Base-by-base conservation (phyloP, 805 yeast species). In the Ogataea angusta region DNA sequence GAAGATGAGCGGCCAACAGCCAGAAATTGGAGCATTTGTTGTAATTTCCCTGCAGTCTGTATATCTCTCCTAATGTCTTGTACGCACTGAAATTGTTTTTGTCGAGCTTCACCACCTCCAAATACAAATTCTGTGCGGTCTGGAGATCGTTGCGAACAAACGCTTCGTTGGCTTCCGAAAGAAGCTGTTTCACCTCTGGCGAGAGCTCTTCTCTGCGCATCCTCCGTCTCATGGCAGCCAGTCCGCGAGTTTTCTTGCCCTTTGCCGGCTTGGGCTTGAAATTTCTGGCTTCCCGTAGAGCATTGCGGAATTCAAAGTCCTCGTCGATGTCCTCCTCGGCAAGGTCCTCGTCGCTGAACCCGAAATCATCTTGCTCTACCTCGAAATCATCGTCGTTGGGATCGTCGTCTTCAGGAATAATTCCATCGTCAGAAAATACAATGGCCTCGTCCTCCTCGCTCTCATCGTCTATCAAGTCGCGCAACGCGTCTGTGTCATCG, bases 41-140 rank as follows among this genome's bases (percentile, higher is more conserved):
- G 36, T 74, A 62, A 33, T 79, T 69, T 1, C 88, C 90, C 45
- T 79, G 82, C 38, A 75, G 67, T 41, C 78, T 72, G 49, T 85
- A 82, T 34, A 91, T 85, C 54, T 86, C 95, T 34, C 96, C 97
- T 32, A 89, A 64, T 0, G 95, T 85, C 53, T 85, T 82, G 68
- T 90, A 90, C 0, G 96, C 96, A 32, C 85, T 78, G 59, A 78
- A 82, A 57, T 85, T 84, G 49, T 76, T 76, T 10, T 86, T 82
- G 56, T 89, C 96, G 39, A 80, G 70, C 51, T 81, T 79, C 45
- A 91, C 80, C 10, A 88, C 95, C 46, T 78, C 86, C 49, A 70
- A 66, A 61, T 74, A 90, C 36, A 73, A 57, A 36, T 73, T 64
- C 49, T 76, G 73, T 0, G 95, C 91, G 1, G 65, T 69, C 22